Base-by-base conservation (phyloP, 2,329 filamentous ascomycete genomes). In the Fusarium sp. region DNA sequence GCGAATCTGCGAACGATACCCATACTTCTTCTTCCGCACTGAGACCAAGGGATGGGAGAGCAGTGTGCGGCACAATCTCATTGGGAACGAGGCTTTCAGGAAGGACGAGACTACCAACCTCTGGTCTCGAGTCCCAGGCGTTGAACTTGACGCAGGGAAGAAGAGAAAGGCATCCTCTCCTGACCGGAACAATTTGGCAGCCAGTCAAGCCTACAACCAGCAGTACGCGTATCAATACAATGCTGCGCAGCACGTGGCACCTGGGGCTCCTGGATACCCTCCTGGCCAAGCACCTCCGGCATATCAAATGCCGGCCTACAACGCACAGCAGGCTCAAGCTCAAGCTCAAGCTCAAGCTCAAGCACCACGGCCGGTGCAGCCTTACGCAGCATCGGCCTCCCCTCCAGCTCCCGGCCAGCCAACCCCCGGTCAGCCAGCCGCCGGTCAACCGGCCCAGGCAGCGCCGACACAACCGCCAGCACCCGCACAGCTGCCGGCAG, bases 1-100 rank as follows among this genome's bases (percentile, higher is more conserved):
- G 76, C 81, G 86, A 53, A 89, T 89, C 58, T 85, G 84, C 69
- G 80, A 82, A 64, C 82, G 81, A 69, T 88, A 88, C 69, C 86
- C 86, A 9, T 88, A 84, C 81, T 89, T 86, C 68, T 86, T 84
- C 69, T 89, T 89, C 72, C 82, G 81, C 58, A 85, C 86, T 16
- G 86, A 87, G 73, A 89, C 87, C 6, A 89, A 88, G 74, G 87
- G 87, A n/a, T 89, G 87, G 87, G 86, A 89, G 75, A 89, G 86
- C 69, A 89, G 86, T 71, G 87, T 89, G n/a, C 84, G 87, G 1
- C 87, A 89, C 71, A 89, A 89, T 61, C 81, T 89, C 27, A 87
- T 89, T 69, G 86, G 86, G 2, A 89, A 89, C 74, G 84, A 86
- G 68, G 87, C 86, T 6, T 89, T 89, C 74, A 82, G 81, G 68